Percentiles rank a stretch among this genome's conserved stretches.
These are phyloP conservation scores for Rhazya stricta DNA, from an alignment of 257 asterid genomes.

Conservation along the genomic window DNA sequence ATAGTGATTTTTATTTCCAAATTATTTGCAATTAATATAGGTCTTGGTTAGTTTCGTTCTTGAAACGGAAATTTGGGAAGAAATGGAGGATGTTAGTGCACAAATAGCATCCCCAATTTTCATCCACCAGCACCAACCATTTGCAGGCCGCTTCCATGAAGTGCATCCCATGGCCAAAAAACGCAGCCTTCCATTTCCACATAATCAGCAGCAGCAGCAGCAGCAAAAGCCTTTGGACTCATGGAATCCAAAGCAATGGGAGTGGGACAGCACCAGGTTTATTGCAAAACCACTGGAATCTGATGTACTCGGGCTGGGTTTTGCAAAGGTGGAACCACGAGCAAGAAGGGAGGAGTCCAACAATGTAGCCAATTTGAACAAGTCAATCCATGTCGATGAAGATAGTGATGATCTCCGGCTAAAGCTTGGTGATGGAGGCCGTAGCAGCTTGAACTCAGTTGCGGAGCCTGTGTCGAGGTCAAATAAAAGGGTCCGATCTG, in stretches of 20 bases:
- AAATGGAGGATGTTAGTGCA: constrained; percentile 62
- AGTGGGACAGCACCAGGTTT: constrained; percentile 71
- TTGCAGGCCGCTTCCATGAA: constrained; percentile 35
- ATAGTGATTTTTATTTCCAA: neutral
- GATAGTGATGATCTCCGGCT: constrained; percentile 35
- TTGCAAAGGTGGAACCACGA: constrained; percentile 7
- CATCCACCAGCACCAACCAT: constrained; percentile 52
- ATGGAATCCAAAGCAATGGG: constrained; percentile 72
- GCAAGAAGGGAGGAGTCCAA: constrained; percentile 12
- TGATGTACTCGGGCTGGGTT: constrained; percentile 23
- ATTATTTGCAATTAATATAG: neutral
- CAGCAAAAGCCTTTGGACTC: constrained; percentile 26
- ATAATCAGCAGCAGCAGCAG: constrained; percentile 27
- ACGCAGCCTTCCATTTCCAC: constrained; percentile 46
- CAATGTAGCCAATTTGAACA: constrained; percentile 20
- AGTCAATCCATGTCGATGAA: constrained; percentile 16
- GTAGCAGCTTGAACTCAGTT: constrained; percentile 19
- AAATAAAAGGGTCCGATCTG: constrained; percentile 65
- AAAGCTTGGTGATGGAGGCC: constrained; percentile 40
- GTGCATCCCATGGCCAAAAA: constrained; percentile 44
- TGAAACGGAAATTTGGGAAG: neutral
- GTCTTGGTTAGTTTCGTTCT: neutral
- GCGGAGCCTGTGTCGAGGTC: constrained; percentile 53
- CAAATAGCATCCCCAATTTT: constrained; percentile 50
- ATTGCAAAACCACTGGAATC: constrained; percentile 51